Conservation (phyloP, 2,329 filamentous ascomycete genomes). For the Claviceps sp. region DNA sequence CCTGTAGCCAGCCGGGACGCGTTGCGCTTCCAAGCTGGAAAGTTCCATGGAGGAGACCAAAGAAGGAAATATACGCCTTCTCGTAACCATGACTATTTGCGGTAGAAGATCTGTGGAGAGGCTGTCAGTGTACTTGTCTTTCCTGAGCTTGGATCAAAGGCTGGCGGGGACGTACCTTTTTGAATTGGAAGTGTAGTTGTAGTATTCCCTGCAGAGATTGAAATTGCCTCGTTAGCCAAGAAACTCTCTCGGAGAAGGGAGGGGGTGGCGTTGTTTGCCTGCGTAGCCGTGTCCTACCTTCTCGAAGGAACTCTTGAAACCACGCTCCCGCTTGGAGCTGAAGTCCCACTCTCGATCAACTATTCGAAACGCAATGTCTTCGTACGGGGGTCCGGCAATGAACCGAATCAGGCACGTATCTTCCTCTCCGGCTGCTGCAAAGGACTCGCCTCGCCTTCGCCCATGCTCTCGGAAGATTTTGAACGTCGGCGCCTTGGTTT, state of each 20-base stretch:
- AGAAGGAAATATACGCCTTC: not conserved
- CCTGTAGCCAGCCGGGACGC: not conserved
- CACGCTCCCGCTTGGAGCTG: constrained; percentile 84
- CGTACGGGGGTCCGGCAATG: constrained; percentile 87
- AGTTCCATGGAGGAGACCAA: not conserved
- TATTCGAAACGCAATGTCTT: constrained; percentile 93
- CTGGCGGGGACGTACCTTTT: constrained; percentile 50
- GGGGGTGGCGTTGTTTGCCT: constrained; percentile 7
- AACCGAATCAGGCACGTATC: constrained; percentile 96
- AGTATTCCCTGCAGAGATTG: constrained; percentile 40
- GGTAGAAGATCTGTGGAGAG: constrained; percentile 7
- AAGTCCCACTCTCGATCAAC: constrained; percentile 99
- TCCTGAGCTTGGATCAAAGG: not conserved
- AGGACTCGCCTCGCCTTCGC: constrained; percentile 76
- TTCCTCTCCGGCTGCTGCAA: constrained; percentile 85
- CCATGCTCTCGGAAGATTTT: constrained; percentile 91
- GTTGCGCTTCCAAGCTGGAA: not conserved
- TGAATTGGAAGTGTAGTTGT: constrained; percentile 96
- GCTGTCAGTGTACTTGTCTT: not conserved
- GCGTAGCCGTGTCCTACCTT: constrained; percentile 49
- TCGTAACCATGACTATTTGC: constrained; percentile 4
- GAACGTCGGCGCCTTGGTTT: constrained; percentile 86
- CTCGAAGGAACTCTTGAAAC: constrained; percentile 93
- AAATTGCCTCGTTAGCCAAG: not conserved
- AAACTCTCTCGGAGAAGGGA: not conserved